phyloP scores from a whole-genome alignment of 2,329 filamentous ascomycete species.

The Aspergillus luchuensis region DNA sequence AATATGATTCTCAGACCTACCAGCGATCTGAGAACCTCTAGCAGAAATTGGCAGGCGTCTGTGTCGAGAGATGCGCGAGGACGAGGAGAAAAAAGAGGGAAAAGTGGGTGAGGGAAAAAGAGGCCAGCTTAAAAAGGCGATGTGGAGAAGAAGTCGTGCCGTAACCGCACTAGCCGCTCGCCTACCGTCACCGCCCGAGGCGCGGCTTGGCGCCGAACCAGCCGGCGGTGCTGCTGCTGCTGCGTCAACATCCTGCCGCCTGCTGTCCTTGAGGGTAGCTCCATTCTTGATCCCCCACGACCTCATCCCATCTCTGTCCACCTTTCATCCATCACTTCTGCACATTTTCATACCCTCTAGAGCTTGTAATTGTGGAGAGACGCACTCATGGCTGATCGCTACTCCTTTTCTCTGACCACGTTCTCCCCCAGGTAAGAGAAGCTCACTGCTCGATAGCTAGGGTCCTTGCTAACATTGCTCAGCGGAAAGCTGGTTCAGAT shows the following conservation, averaged over 20 bases:
- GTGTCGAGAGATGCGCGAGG: not conserved
- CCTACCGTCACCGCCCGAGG: constrained; percentile 25
- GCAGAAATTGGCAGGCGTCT: not conserved
- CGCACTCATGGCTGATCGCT: constrained; percentile 86
- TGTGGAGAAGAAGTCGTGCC: constrained; percentile 14
- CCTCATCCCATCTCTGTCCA: constrained; percentile 16
- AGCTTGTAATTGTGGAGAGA: constrained; percentile 22
- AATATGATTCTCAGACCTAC: constrained; percentile 19
- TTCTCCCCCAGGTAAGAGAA: constrained; percentile 87
- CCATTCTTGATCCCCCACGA: constrained; percentile 27
- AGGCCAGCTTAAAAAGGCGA: constrained; percentile 16
- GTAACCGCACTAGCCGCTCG: constrained; percentile 26
- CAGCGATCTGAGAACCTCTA: constrained; percentile 15
- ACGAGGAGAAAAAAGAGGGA: not conserved
- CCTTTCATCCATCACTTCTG: constrained; percentile 11
- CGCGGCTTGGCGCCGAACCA: constrained; percentile 22
- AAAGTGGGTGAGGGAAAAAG: constrained; percentile 19
- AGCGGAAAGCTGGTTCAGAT: constrained; percentile 99
- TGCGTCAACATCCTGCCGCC: constrained; percentile 41
- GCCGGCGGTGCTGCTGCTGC: constrained; percentile 17
- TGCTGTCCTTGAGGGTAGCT: constrained; percentile 32
- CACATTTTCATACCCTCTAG: constrained; percentile 10
- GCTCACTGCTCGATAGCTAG: constrained; percentile 16
- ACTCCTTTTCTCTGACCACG: constrained; percentile 98
- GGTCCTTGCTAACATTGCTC: constrained; percentile 46